Percentiles rank a stretch among this genome's conserved stretches.
Evolutionary conservation across 2,329 filamentous ascomycete genomes (phyloP).

Genomic region (Penicillium sp.): DNA sequence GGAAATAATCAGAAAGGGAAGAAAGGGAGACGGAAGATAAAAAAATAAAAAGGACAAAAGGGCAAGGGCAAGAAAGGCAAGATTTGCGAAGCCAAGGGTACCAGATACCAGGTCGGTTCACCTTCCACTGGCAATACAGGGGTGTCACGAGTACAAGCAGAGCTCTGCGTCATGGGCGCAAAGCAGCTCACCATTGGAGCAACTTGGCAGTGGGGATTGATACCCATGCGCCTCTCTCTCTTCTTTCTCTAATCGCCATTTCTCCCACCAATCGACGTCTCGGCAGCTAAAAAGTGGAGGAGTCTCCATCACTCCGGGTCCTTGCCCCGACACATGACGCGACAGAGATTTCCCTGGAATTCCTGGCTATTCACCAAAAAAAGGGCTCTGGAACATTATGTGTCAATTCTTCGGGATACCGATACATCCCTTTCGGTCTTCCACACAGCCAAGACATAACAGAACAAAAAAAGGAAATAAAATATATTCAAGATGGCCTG

Average conservation of each 20-base stretch:
- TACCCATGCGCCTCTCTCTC: background rate
- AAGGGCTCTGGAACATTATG: background rate
- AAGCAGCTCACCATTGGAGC: conserved; percentile 20
- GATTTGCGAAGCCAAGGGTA: conserved; percentile 11
- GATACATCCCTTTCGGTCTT: background rate
- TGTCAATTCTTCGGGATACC: conserved; percentile 2
- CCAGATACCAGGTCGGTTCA: conserved; percentile 18
- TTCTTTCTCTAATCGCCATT: conserved; percentile 1
- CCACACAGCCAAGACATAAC: background rate
- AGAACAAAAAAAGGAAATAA: background rate
- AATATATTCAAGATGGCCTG: conserved; percentile 2
- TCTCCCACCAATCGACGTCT: conserved; percentile 34
- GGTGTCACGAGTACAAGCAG: conserved; percentile 4
- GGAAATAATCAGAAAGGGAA: background rate
- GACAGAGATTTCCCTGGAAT: conserved; percentile 24
- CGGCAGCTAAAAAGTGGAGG: conserved; percentile 21
- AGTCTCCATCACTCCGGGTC: conserved; percentile 13
- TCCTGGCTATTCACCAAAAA: background rate
- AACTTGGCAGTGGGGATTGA: conserved; percentile 22
- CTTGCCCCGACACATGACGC: conserved; percentile 33
- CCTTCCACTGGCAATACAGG: conserved; percentile 18
- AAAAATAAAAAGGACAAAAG: background rate
- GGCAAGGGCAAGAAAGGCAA: conserved; percentile 4
- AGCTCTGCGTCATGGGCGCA: conserved; percentile 23
- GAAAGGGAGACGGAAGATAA: background rate